Conservation (phyloP, 2,329 filamentous ascomycete genomes). For the Monilinia vaccinii-corymbosi region DNA sequence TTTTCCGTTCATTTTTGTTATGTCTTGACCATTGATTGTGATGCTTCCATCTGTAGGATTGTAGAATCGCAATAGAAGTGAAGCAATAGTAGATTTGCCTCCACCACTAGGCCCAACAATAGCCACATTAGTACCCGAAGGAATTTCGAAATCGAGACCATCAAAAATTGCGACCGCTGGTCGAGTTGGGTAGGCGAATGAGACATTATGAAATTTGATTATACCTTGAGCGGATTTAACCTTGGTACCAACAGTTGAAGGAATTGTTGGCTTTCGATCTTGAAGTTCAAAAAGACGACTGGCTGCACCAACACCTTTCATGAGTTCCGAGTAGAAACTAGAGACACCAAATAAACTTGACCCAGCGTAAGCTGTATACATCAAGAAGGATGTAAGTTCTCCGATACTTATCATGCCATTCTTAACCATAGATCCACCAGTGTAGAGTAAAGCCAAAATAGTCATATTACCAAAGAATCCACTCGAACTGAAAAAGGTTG, state of each 20-base stretch:
- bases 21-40: constrained; percentile 74
- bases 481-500: constrained; percentile 79
- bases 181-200: constrained; percentile 87
- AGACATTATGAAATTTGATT: constrained; percentile 79
- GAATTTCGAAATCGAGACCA: constrained; percentile 80
- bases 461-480: constrained; percentile 96
- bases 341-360: constrained; percentile 90
- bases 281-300: constrained; percentile 92
- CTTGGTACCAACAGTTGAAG: constrained; percentile 70
- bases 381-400: constrained; percentile 91
- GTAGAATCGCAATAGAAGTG: constrained; percentile 88
- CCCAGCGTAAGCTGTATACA: constrained; percentile 85
- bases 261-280: constrained; percentile 77
- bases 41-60: constrained; percentile 69
- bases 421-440: constrained; percentile 84
- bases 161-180: constrained; percentile 90
- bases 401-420: constrained; percentile 80
- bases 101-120: constrained; percentile 95
- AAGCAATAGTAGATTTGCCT: constrained; percentile 91
- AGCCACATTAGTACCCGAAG: constrained; percentile 87
- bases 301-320: constrained; percentile 98
- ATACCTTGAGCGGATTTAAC: constrained; percentile 79
- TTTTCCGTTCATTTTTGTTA: constrained; percentile 83
- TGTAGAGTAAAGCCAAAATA: constrained; percentile 80
- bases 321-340: constrained; percentile 94